These are phyloP conservation scores for Castanea sativa DNA, from an alignment of 306 rosid species.

Conservation along the genomic window DNA sequence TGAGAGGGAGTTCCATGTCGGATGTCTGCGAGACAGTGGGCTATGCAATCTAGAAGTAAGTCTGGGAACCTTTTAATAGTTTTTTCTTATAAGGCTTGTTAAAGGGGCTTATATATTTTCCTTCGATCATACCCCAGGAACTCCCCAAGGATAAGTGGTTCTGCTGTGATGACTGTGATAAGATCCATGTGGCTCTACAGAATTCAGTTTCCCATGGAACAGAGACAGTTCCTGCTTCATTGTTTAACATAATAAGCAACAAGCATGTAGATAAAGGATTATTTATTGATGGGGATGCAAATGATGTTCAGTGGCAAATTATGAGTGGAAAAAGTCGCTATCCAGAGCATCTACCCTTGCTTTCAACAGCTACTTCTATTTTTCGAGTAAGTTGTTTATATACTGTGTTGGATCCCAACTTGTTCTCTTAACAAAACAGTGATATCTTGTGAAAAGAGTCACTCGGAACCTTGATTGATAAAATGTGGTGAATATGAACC, in stretches of 20 bases:
- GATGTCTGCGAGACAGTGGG: constrained; percentile 82
- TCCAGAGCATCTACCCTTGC: constrained; percentile 87
- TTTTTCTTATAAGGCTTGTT: constrained; percentile 16
- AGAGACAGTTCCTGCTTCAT: constrained; percentile 52
- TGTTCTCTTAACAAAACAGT: neutral
- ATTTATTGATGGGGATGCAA: constrained; percentile 40
- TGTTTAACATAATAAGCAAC: constrained; percentile 51
- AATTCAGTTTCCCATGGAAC: constrained; percentile 69
- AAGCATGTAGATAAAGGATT: constrained; percentile 79
- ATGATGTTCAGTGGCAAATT: constrained; percentile 84
- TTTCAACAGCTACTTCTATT: constrained; percentile 92
- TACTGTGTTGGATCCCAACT: neutral
- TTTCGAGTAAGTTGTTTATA: constrained; percentile 67
- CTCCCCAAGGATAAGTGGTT: constrained; percentile 99
- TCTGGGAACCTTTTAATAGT: constrained; percentile 9
- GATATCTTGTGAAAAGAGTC: neutral
- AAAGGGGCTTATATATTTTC: constrained; percentile 23
- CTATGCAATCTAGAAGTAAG: constrained; percentile 83
- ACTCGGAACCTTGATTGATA: neutral
- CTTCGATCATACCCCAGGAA: constrained; percentile 48
- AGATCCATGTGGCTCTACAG: constrained; percentile 67
- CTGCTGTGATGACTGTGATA: constrained; percentile 82
- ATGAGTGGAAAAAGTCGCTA: constrained; percentile 91
- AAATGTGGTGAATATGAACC: neutral
- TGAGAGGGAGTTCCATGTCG: constrained; percentile 98